These are phyloP conservation scores for Chaetomium fimeti DNA, from an alignment of 495 filamentous ascomycete genomes.

Conservation along the genomic window DNA sequence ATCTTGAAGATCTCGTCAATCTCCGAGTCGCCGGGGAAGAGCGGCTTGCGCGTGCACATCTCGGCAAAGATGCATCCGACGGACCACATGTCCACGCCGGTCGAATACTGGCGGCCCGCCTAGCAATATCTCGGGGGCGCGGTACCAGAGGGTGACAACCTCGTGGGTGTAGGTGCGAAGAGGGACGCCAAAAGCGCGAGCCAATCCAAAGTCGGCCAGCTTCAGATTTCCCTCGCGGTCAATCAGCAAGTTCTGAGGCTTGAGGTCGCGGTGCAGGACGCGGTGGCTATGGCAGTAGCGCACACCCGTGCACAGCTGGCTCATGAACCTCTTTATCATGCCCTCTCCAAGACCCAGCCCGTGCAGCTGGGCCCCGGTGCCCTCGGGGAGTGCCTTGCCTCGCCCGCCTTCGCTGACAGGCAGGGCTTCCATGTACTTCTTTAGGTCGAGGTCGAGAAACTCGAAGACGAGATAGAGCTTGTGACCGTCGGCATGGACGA, in stretches of 20 bases:
- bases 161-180: constrained; percentile 97
- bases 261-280: constrained; percentile 91
- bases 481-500: constrained; percentile 94
- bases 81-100: constrained; percentile 99
- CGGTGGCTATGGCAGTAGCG: constrained; percentile 96
- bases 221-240: constrained; percentile 94
- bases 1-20: constrained; percentile 99
- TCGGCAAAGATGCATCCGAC: constrained; percentile 98
- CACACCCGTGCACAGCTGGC: constrained; percentile 85
- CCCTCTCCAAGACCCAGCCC: constrained; percentile 76
- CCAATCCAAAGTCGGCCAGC: constrained; percentile 95
- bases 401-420: constrained; percentile 86
- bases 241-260: constrained; percentile 97
- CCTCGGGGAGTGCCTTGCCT: constrained; percentile 83
- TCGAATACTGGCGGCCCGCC: constrained; percentile 97
- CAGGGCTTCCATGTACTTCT: constrained; percentile 98
- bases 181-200: constrained; percentile 93
- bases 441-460: constrained; percentile 89
- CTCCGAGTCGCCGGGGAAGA: constrained; percentile 97
- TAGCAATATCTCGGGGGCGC: constrained; percentile 94
- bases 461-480: constrained; percentile 96
- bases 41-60: constrained; percentile 97
- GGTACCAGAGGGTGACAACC: constrained; percentile 98
- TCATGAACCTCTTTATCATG: constrained; percentile 98
- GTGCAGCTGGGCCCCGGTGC: constrained; percentile 61